Evolutionary conservation across 768 basidiomycete species (phyloP).

Genomic region (Clitopilus passeckerianus): DNA sequence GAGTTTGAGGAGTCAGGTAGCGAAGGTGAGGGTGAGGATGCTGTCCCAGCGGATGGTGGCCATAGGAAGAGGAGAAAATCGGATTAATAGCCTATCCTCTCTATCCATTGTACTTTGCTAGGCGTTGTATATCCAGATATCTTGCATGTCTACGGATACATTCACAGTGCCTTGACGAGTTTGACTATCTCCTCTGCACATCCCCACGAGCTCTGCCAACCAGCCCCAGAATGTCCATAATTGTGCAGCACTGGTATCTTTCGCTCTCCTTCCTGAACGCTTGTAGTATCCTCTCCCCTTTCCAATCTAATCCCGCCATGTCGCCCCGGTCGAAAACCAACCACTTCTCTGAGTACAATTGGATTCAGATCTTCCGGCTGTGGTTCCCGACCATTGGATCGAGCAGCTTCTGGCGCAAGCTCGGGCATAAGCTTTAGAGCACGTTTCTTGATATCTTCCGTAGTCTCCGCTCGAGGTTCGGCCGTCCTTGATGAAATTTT

Average conservation of each 20-base stretch:
- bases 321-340: conserved; percentile 10
- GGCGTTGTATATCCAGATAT: neutral
- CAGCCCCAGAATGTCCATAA: conserved; percentile 9
- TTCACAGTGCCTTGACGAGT: conserved; percentile 4
- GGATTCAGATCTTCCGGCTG: conserved; percentile 9
- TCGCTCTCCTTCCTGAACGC: neutral
- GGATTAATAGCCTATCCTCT: neutral
- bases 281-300: conserved; percentile 4
- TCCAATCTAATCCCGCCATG: conserved; percentile 9
- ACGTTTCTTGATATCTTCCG: conserved; percentile 9
- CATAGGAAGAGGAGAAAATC: conserved; percentile 4
- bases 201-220: conserved; percentile 13
- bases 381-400: conserved; percentile 1
- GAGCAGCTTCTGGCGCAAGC: conserved; percentile 1
- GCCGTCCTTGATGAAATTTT: conserved; percentile 3
- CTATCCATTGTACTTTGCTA: neutral
- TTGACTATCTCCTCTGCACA: conserved; percentile 9
- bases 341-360: conserved; percentile 8
- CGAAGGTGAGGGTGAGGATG: conserved; percentile 4
- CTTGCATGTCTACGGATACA: neutral
- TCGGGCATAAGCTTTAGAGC: conserved; percentile 8
- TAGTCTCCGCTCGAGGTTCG: conserved; percentile 7
- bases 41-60: neutral
- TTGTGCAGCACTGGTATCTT: conserved; percentile 9
- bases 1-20: conserved; percentile 11